These are phyloP conservation scores for Picea glauca DNA, from an alignment of 75 land plant species.

Conservation along the genomic window DNA sequence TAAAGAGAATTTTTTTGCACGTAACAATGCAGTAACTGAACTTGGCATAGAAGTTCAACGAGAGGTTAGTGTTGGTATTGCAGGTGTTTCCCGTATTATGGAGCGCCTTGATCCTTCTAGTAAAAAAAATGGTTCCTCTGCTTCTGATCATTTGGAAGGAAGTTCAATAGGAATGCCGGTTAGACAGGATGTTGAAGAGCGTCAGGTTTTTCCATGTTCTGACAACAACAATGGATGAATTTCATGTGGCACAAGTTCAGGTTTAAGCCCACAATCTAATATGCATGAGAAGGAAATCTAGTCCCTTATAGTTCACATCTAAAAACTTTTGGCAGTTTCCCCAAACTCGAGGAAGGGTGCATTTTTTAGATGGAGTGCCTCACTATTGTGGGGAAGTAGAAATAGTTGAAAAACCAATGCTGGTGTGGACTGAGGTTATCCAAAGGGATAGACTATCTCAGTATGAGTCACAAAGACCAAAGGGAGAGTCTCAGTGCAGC, in stretches of 20 bases:
- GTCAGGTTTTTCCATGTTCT: constrained; percentile 4
- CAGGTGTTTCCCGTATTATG: constrained; percentile 50
- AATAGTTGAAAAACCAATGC: too few species aligned
- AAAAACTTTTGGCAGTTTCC: too few species aligned
- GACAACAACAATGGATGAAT: constrained; percentile 11
- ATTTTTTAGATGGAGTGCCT: too few species aligned
- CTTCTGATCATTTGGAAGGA: constrained; percentile 8
- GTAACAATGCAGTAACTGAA: constrained; percentile 44
- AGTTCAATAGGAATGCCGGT: constrained; percentile 14
- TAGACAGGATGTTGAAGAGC: constrained; percentile 8
- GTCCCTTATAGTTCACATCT: too few species aligned
- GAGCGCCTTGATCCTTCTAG: constrained; percentile 41
- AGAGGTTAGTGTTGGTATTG: constrained; percentile 60
- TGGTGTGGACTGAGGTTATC: too few species aligned
- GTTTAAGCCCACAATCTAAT: constrained; percentile 10
- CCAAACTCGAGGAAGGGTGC: too few species aligned
- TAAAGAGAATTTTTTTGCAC: constrained; percentile 75
- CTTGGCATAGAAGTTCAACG: constrained; percentile 42
- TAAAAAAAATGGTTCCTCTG: constrained; percentile 17
- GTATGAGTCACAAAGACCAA: too few species aligned
- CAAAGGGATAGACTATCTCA: too few species aligned
- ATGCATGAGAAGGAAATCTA: too few species aligned
- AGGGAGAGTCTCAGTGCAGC: too few species aligned
- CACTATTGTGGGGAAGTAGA: too few species aligned
- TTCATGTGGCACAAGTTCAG: constrained; percentile 36